phyloP scores from a whole-genome alignment of 1,284 basidiomycete genomes.

The Rhodotorula glutinis region DNA sequence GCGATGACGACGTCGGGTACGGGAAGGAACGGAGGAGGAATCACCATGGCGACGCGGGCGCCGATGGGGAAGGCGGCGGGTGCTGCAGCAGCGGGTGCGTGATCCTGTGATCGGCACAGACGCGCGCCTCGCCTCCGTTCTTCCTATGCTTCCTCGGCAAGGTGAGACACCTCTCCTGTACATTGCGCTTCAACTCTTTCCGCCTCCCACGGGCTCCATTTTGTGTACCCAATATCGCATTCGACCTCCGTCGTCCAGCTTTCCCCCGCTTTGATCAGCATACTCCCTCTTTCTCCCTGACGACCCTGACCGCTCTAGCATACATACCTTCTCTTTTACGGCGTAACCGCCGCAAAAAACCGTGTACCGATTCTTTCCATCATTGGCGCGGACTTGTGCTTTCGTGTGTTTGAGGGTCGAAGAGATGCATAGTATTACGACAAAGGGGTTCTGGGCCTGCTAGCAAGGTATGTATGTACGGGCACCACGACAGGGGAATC shows the following conservation, averaged over 20 bases:
- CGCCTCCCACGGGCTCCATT: neutral
- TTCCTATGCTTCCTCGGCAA: neutral
- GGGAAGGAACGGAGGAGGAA: neutral
- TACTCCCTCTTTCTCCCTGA: neutral
- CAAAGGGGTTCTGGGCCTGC: too few relatives aligned
- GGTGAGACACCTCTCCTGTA: neutral
- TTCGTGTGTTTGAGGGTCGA: neutral
- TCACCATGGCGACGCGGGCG: neutral
- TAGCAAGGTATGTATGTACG: too few relatives aligned
- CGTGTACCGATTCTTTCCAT: too few relatives aligned
- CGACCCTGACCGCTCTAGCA: too few relatives aligned
- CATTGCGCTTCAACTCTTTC: too few relatives aligned
- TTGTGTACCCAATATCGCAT: neutral
- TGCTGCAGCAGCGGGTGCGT: constrained; percentile 18
- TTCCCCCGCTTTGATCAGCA: neutral
- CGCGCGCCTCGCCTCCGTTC: neutral
- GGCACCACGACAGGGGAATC: too few relatives aligned
- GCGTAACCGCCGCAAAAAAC: too few relatives aligned
- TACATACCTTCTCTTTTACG: neutral
- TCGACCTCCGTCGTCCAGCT: too few relatives aligned
- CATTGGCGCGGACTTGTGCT: too few relatives aligned
- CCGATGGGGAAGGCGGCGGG: constrained; percentile 7
- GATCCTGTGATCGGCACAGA: constrained; percentile 8
- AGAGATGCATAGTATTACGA: constrained; percentile 2
- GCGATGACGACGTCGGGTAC: constrained; percentile 5